A percentile compares a stretch with the other conserved stretches of the same genome.
phyloP scores from a whole-genome alignment of 176 grass and related monocot species.

The Tillandsia leiboldiana region DNA sequence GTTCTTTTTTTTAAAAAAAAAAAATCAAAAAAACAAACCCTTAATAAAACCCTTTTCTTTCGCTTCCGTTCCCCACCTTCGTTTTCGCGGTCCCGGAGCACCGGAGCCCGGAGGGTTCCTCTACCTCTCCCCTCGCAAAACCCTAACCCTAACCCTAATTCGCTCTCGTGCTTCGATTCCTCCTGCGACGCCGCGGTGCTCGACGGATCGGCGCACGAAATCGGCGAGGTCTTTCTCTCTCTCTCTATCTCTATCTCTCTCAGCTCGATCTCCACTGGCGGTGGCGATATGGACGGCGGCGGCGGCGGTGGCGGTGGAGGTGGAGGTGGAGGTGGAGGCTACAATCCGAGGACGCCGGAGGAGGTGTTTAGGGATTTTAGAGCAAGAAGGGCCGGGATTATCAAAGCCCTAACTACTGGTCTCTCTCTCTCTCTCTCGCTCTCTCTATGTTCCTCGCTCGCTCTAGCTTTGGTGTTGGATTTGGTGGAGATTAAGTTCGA shows the following conservation, averaged over 20 bases:
- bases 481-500: neutral
- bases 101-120: too few species aligned
- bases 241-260: too few species aligned
- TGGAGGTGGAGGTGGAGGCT: constrained; percentile 15
- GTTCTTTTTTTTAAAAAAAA: too few species aligned
- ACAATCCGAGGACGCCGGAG: constrained; percentile 49
- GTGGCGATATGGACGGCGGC: constrained; percentile 32
- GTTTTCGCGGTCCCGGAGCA: too few species aligned
- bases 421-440: constrained; percentile 23
- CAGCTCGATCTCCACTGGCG: neutral
- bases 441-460: neutral
- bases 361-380: constrained; percentile 67
- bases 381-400: constrained; percentile 57
- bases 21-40: too few species aligned
- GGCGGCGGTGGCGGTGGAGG: constrained; percentile 17
- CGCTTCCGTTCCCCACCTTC: neutral
- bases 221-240: too few species aligned
- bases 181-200: too few species aligned
- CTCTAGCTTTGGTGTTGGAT: constrained; percentile 1
- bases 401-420: constrained; percentile 87
- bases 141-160: neutral
- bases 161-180: neutral
- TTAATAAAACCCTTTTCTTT: neutral
- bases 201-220: too few species aligned
- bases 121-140: neutral